Conservation (phyloP, 1,139 yeast species). For the Pichia sp. region DNA sequence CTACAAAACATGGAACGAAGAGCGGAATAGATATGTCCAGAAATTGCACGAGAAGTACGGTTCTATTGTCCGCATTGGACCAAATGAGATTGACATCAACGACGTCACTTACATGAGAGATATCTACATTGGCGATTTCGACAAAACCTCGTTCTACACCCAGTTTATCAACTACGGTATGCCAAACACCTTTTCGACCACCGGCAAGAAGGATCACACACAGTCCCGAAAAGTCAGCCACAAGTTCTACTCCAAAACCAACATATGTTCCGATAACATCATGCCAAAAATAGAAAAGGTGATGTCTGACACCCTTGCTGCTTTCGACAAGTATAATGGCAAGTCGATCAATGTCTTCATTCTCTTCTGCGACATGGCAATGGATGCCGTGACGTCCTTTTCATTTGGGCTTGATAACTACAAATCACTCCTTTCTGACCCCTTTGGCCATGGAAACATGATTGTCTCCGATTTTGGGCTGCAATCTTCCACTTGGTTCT, state of each 20-base stretch:
- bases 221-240: conserved; percentile 46
- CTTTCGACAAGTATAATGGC: conserved; percentile 24
- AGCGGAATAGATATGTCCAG: conserved; percentile 50
- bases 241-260: conserved; percentile 48
- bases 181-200: conserved; percentile 55
- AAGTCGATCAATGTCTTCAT: conserved; percentile 51
- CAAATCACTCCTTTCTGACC: conserved; percentile 27
- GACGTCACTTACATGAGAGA: conserved; percentile 52
- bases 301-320: conserved; percentile 27
- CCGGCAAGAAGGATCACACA: conserved; percentile 48
- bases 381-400: conserved; percentile 64
- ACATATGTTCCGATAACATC: conserved; percentile 30
- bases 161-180: conserved; percentile 59
- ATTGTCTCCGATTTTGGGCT: conserved; percentile 49
- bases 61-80: conserved; percentile 56
- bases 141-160: conserved; percentile 57
- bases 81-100: conserved; percentile 57
- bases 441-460: conserved; percentile 35
- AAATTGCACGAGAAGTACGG: conserved; percentile 55
- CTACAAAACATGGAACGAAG: conserved; percentile 49
- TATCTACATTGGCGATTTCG: conserved; percentile 55
- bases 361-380: conserved; percentile 64
- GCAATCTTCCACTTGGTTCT: conserved; percentile 64
- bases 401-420: conserved; percentile 52
- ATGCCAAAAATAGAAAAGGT: conserved; percentile 34